Evolutionary conservation across 2,329 filamentous ascomycete species (phyloP).

Genomic region (Fusarium sp.): DNA sequence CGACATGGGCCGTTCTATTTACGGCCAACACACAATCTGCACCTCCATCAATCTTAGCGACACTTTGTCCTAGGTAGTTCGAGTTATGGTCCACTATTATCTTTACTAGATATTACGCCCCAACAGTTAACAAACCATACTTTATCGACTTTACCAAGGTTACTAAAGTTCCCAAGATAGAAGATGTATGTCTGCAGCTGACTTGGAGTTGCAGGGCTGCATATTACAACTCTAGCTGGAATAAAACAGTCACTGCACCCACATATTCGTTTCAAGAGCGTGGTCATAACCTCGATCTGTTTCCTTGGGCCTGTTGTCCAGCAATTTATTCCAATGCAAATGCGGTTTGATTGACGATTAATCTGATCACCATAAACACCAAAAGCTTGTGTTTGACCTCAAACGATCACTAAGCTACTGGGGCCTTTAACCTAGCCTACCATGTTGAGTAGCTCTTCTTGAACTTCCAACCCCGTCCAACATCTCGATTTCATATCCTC

Average conservation of each 20-base stretch:
- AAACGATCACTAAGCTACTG: background rate
- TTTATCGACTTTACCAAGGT: background rate
- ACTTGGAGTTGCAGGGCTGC: background rate
- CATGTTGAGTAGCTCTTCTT: slow-evolving; percentile 3
- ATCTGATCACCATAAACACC: background rate
- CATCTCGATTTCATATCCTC: background rate
- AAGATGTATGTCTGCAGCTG: background rate
- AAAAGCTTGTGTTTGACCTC: background rate
- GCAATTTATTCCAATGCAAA: background rate
- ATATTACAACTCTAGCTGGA: background rate
- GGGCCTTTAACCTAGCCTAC: background rate
- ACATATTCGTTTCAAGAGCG: slow-evolving; percentile 6
- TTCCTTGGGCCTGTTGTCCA: background rate
- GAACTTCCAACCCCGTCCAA: background rate
- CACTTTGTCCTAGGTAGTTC: background rate
- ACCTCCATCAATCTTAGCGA: background rate
- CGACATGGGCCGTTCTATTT: slow-evolving; percentile 13
- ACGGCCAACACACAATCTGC: slow-evolving; percentile 1
- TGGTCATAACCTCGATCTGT: background rate
- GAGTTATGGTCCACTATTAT: slow-evolving; percentile 3
- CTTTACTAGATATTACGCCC: background rate
- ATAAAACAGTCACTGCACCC: slow-evolving; percentile 15
- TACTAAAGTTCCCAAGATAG: background rate
- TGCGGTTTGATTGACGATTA: background rate
- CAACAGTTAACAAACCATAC: background rate